Conservation (phyloP, 176 grass and related monocot genomes). For the Oryza meyeriana region DNA sequence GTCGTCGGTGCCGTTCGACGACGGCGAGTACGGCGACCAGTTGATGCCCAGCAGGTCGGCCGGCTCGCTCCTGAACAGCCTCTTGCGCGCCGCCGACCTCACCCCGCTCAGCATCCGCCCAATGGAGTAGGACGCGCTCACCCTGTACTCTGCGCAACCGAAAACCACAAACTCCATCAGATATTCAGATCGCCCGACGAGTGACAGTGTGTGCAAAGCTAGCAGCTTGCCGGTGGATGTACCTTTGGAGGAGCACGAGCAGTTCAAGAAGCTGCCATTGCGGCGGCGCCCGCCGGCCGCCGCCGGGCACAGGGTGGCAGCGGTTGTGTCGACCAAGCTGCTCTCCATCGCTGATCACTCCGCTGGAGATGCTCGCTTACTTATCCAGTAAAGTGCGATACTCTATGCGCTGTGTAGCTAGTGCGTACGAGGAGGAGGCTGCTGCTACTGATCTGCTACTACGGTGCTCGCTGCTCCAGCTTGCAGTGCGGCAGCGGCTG, state of each 20-base stretch:
- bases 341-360: conserved; percentile 23
- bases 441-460: neutral
- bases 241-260: conserved; percentile 32
- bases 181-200: neutral
- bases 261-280: conserved; percentile 28
- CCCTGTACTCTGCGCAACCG: conserved; percentile 13
- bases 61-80: conserved; percentile 32
- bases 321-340: conserved; percentile 29
- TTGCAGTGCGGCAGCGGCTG: conserved; percentile 22
- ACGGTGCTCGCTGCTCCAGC: neutral
- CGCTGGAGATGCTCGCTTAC: no score
- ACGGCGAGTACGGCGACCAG: neutral
- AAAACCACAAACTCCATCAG: neutral
- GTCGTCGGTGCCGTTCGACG: neutral
- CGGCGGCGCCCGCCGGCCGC: conserved; percentile 15
- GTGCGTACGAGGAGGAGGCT: neutral
- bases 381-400: neutral
- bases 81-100: conserved; percentile 44
- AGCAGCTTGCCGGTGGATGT: neutral
- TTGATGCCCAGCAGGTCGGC: conserved; percentile 22
- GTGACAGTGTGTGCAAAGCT: neutral
- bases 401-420: neutral
- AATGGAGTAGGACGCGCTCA: conserved; percentile 48
- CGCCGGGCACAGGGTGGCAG: conserved; percentile 2
- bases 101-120: conserved; percentile 43